Evolutionary conservation across 345 rosid genomes (phyloP), one percentile per base, ranked within the genome.

Genomic region (Eucalyptus coolabah): DNA sequence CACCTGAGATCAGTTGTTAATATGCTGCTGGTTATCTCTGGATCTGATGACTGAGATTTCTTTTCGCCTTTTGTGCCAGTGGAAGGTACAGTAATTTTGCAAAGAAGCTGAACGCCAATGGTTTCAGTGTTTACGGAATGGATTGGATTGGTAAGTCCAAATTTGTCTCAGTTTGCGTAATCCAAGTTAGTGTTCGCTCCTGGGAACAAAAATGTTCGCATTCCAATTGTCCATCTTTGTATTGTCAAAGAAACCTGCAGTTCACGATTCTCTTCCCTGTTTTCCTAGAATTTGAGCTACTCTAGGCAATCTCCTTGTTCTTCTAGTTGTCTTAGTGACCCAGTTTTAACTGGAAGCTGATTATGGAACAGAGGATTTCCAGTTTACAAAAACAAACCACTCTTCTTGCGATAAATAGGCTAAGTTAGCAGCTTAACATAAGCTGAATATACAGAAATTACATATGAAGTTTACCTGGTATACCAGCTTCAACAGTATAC

Each of bases 81-180:
- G 98, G 97, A 21, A 94, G 99, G 92, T 98, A 98, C 92, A 93
- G 91, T 91, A 94, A 91, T 89, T 96, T 98, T 89, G 99, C 99
- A 89, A 96, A 97, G 96, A 94, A 93, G 90, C 94, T 98, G 49
- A 97, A 95, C 69, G 95, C 96, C 30, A 92, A 94, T 88, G 96
- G 98, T 81, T 96, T 96, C 96, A 96, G 94, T 91, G 99, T 98
- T 89, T 96, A 93, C 88, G 99, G 96, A 86, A 94, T 98, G 92
- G 99, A 98, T 90, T 98, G 99, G 99, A 96, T 95, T 86, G 99
- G 99, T 98, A 91, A 94, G 93, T 90, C 59, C 26, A 86, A 54
- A 47, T 47, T 50, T 40, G 50, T 49, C 59, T 65, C 47, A 19
- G 83, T 77, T 63, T 77, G 28, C 28, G 4, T 72, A 37, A 19